These are phyloP conservation scores for Cladophialophora bantiana DNA, from an alignment of 2,329 filamentous ascomycete species.

Conservation along the genomic window DNA sequence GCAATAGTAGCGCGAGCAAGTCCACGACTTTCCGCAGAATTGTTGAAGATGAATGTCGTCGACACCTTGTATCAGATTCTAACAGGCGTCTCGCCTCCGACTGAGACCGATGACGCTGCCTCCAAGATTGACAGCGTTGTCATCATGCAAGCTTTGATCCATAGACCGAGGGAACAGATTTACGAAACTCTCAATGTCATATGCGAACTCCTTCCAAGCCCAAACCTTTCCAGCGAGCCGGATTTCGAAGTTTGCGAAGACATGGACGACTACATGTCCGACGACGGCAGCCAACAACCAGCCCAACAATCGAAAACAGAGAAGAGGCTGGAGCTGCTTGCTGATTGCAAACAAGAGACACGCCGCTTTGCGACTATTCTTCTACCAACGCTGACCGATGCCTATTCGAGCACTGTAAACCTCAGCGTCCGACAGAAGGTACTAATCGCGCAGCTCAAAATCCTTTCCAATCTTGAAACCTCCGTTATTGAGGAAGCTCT, in stretches of 20 bases:
- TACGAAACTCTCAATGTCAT: conserved; percentile 98
- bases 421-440: conserved; percentile 94
- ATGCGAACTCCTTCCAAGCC: conserved; percentile 85
- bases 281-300: conserved; percentile 36
- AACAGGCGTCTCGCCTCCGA: conserved; percentile 91
- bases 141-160: conserved; percentile 98
- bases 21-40: conserved; percentile 81
- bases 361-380: conserved; percentile 92
- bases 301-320: conserved; percentile 59
- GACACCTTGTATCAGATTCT: conserved; percentile 97
- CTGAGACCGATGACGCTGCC: conserved; percentile 75
- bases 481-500: conserved; percentile 84
- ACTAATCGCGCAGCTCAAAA: conserved; percentile 92
- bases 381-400: conserved; percentile 92
- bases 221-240: conserved; percentile 65
- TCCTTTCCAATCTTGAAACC: conserved; percentile 93
- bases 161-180: conserved; percentile 92
- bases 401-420: conserved; percentile 97
- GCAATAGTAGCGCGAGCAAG: conserved; percentile 90
- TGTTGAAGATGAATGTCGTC: conserved; percentile 95
- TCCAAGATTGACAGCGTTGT: conserved; percentile 94
- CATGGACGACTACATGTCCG: conserved; percentile 55
- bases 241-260: conserved; percentile 56
- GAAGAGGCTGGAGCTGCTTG: conserved; percentile 79
- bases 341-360: conserved; percentile 83